These are phyloP conservation scores for Combretum micranthum DNA, from an alignment of 345 rosid species.

Conservation along the genomic window DNA sequence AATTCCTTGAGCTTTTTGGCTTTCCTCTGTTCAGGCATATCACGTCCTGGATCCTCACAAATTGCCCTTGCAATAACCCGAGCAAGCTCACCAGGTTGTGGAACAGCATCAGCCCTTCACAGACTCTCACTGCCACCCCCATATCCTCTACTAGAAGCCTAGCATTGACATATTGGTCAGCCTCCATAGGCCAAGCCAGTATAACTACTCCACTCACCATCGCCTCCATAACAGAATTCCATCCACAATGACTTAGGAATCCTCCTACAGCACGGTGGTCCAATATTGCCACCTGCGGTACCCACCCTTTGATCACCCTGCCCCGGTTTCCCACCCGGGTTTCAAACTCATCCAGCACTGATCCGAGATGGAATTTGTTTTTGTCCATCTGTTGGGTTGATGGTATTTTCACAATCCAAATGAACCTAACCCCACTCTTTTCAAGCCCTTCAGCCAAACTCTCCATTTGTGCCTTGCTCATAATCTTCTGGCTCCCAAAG, in stretches of 20 bases:
- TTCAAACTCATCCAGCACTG: conserved; percentile 37
- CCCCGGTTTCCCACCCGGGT: conserved; percentile 41
- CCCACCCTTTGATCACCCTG: conserved; percentile 44
- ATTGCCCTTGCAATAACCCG: conserved; percentile 17
- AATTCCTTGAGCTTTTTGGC: conserved; percentile 22
- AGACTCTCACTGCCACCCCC: conserved; percentile 34
- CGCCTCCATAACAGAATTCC: conserved; percentile 72
- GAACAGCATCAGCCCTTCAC: conserved; percentile 32
- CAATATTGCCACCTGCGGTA: conserved; percentile 42
- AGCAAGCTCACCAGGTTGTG: conserved; percentile 32
- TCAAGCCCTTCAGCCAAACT: no score
- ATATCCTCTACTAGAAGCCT: conserved; percentile 47
- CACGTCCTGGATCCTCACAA: conserved; percentile 10
- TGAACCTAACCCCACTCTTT: no score
- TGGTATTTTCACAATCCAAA: conserved; percentile 29
- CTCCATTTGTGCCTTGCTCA: no score
- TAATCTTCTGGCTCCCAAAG: no score
- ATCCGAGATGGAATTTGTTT: conserved; percentile 13
- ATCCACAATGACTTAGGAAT: conserved; percentile 68
- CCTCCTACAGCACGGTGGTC: conserved; percentile 48
- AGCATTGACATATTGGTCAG: conserved; percentile 59
- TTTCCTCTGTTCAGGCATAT: conserved; percentile 11
- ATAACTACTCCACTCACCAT: conserved; percentile 37
- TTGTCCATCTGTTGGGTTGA: conserved; percentile 12
- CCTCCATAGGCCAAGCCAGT: conserved; percentile 72